phyloP scores from a whole-genome alignment of 306 rosid genomes.

The Dryas octopetala region DNA sequence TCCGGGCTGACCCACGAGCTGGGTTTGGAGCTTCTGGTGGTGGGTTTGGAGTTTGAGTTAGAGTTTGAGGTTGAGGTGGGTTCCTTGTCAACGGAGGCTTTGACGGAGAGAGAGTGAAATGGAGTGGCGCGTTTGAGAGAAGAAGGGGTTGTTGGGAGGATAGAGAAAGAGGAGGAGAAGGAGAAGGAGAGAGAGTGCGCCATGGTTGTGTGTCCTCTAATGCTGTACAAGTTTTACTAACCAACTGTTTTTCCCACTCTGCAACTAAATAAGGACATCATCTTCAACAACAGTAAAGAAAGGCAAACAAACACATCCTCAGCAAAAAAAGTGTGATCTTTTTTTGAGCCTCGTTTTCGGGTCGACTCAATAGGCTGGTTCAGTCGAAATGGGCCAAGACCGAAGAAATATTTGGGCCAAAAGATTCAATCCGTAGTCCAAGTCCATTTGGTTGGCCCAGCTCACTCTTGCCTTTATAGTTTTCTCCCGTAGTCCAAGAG shows the following conservation, averaged over 20 bases:
- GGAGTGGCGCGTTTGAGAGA: constrained; percentile 28
- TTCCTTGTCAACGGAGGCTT: constrained; percentile 52
- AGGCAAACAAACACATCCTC: not conserved
- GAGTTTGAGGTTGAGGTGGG: constrained; percentile 23
- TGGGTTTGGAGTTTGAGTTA: not conserved
- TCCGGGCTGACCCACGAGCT: constrained; percentile 92
- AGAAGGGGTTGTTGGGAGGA: constrained; percentile 23
- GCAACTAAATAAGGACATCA: not conserved
- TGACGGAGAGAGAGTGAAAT: constrained; percentile 34
- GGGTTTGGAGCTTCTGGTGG: constrained; percentile 33
- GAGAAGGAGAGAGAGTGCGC: constrained; percentile 35
- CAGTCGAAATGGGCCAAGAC: too few species aligned
- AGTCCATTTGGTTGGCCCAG: too few species aligned
- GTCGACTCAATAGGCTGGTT: too few species aligned
- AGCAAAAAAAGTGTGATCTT: too few species aligned
- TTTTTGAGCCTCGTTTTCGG: too few species aligned
- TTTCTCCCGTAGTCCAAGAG: too few species aligned
- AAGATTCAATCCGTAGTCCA: too few species aligned
- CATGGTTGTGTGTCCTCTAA: constrained; percentile 28
- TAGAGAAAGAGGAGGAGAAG: constrained; percentile 31
- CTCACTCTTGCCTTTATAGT: too few species aligned
- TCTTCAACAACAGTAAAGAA: not conserved
- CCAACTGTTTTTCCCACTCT: not conserved
- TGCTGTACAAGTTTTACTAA: too few species aligned
- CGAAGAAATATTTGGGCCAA: too few species aligned